Conservation (phyloP, 2,329 filamentous ascomycete genomes). For the Pestalotiopsis sp. region DNA sequence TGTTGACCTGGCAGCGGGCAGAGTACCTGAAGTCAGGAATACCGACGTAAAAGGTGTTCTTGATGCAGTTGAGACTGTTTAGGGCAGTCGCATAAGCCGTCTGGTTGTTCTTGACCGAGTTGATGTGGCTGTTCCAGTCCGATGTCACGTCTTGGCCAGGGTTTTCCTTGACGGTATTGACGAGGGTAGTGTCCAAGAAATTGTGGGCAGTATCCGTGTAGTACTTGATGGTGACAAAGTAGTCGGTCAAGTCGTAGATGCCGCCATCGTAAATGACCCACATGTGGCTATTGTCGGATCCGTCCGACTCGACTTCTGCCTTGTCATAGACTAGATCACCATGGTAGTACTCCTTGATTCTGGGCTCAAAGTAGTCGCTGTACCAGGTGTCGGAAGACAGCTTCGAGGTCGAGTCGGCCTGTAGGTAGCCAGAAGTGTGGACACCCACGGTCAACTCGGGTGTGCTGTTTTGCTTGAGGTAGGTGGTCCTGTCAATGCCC, state of each 20-base stretch:
- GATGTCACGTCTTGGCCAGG: constrained; percentile 78
- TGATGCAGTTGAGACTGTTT: constrained; percentile 78
- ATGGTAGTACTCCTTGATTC: constrained; percentile 84
- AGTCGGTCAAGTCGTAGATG: constrained; percentile 90
- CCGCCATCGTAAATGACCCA: constrained; percentile 80
- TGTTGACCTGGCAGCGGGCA: constrained; percentile 81
- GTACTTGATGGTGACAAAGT: constrained; percentile 74
- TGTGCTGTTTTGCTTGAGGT: constrained; percentile 68
- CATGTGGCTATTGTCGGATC: constrained; percentile 65
- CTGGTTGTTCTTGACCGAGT: constrained; percentile 49
- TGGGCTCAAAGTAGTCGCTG: constrained; percentile 69
- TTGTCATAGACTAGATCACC: constrained; percentile 78
- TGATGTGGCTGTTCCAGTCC: constrained; percentile 60
- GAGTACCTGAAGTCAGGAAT: constrained; percentile 81
- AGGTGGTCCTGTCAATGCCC: constrained; percentile 59
- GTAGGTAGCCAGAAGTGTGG: constrained; percentile 71
- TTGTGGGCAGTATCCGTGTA: constrained; percentile 53
- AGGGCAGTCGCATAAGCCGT: constrained; percentile 52
- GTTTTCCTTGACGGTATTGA: constrained; percentile 71
- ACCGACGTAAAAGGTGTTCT: constrained; percentile 82
- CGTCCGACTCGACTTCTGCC: constrained; percentile 63
- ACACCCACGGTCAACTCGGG: constrained; percentile 54
- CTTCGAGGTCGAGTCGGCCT: constrained; percentile 57
- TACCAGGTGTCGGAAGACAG: constrained; percentile 78
- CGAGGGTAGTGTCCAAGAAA: constrained; percentile 73